Base-by-base conservation (phyloP, 108 stramenopile genomes). In the Skeletonema costatum region DNA sequence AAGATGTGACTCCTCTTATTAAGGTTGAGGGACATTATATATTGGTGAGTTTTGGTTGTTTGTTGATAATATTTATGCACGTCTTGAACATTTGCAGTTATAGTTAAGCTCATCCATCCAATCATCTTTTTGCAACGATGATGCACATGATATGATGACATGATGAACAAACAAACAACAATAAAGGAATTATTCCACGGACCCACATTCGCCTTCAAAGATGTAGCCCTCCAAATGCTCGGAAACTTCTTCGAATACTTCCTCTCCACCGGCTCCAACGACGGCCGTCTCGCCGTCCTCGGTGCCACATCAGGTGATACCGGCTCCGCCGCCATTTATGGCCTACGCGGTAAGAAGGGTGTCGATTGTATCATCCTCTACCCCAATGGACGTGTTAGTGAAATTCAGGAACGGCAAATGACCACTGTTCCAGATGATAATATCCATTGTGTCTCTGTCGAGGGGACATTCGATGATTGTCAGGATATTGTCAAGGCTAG, bases 221-320 rank as follows among this genome's bases (percentile, higher is more conserved):
- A 99, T 80, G 99, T 99, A 16, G 99, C 99, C 25, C 86, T 99
- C 32, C 98, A 98, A 89, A 98, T 99, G 87, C 93, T 99, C 53
- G 99, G 99, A 25, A 97, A 97, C 73, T 94, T 99, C 75, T 99
- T 99, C 79, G 99, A 99, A 85, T 98, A 98, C 89, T 98, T 99
- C 62, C 84, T 99, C 66, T 86, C 90, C 48, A 95, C 95, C 58
- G 94, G 95, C 11, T 90, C 88, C 66, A 95, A 97, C 70, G 86
- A 74, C 6, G 98, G 94, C 8, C 85, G 94, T 6, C 85, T 98
- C 9, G 93, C 98, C 46, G 96, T 98, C 60, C 82, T 98, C 50
- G 98, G 97, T 11, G 98, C 98, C 31, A 97, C 97, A 16, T 95
- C 94, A 5, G 98, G 98, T 29, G 98, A 98, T 73, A 97, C 97